Evolutionary conservation across 345 rosid species (phyloP), one percentile per base, ranked within the genome.

Genomic region (Dipteronia sinensis): DNA sequence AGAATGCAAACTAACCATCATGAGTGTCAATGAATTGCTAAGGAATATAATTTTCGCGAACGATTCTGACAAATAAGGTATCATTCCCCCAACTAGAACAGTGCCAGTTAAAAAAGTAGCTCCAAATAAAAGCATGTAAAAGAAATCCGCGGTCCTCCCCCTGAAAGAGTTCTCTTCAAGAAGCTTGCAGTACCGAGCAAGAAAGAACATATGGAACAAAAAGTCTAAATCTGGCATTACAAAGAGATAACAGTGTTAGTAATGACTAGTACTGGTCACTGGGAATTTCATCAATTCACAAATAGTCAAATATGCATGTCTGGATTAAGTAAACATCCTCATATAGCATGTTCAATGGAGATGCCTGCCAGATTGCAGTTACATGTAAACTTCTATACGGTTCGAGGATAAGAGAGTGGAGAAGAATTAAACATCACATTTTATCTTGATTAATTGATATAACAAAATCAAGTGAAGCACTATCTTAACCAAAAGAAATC

Each of bases 141-240:
- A 92, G 86, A 96, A 96, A 86, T 96, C 98, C 0, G 99, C 99
- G 22, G 98, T 96, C 86, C 94, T 92, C 72, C 98, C 98, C 88
- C 99, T 84, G 79, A 96, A 96, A 9, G 99, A 91, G 85, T 96
- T 96, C 86, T 96, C 98, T 86, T 96, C 99, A 0, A 94, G 97
- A 76, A 96, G 95, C 78, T 96, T 96, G 90, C 98, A 97, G 90
- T 97, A 97, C 19, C 98, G 96, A 49, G 97, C 96, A 22, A 94
- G 98, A 79, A 97, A 97, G 88, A 97, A 97, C 99, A 97, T 97
- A 78, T 93, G 99, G 80, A 97, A 97, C 94, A 94, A 79, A 83
- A 97, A 97, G 84, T 94, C 99, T 89, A 97, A 82, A 87, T 97
- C 99, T 94, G 87, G 74, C 76, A 76, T 65, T 55, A 78, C 10